These are phyloP conservation scores for Rhodamnia argentea DNA, from an alignment of 345 rosid genomes.

Conservation along the genomic window DNA sequence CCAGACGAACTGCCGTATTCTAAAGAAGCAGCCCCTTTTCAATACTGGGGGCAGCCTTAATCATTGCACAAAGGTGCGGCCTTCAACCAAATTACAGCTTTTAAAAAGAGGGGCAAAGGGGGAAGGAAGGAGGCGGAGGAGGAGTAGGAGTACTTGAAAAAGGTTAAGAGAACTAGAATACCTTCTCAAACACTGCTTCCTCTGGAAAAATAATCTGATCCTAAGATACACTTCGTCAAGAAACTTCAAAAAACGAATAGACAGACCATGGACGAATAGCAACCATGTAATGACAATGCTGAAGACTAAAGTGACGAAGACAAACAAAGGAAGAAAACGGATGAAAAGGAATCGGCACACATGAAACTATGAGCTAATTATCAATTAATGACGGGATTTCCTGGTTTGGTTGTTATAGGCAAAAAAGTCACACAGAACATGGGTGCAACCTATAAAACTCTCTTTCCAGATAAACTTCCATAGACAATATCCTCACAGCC, in stretches of 20 bases:
- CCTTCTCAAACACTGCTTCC: constrained; percentile 97
- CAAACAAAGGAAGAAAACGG: background rate
- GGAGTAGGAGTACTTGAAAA: background rate
- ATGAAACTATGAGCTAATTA: background rate
- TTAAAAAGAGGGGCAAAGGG: background rate
- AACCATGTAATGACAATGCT: background rate
- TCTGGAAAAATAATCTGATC: constrained; percentile 91
- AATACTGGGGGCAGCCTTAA: background rate
- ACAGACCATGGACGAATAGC: background rate
- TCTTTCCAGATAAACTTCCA: background rate
- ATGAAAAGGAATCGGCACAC: background rate
- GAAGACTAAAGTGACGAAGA: background rate
- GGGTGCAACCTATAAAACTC: background rate
- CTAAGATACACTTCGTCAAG: constrained; percentile 50
- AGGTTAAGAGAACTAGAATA: constrained; percentile 5
- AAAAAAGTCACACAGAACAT: background rate
- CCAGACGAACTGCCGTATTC: background rate
- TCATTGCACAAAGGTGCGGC: background rate
- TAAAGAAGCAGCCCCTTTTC: background rate
- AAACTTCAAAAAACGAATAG: background rate
- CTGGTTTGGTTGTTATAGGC: background rate
- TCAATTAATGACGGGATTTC: background rate
- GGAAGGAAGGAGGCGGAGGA: background rate
- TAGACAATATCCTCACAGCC: background rate
- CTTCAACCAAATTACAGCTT: background rate